Evolutionary conservation across 1,284 basidiomycete species (phyloP).

Genomic region (Fistulinella cinereoalba): DNA sequence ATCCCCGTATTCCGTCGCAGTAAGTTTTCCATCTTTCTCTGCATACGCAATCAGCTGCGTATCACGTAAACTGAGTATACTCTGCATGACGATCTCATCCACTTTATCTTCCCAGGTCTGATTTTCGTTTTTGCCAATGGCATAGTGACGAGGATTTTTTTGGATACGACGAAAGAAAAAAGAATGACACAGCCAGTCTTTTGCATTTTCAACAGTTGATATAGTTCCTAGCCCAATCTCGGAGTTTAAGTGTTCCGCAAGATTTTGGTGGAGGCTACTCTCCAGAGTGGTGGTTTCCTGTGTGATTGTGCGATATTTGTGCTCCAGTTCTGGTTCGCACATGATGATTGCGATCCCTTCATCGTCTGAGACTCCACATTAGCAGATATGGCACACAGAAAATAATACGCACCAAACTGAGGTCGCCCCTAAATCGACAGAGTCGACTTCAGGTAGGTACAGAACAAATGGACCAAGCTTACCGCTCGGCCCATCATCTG

Average conservation of each 20-base stretch:
- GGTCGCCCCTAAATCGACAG: conserved; percentile 72
- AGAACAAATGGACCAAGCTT: conserved; percentile 30
- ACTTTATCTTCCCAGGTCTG: conserved; percentile 69
- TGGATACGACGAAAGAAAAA: conserved; percentile 84
- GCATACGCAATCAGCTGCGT: conserved; percentile 55
- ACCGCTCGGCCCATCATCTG: conserved; percentile 86
- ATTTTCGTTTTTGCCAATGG: conserved; percentile 53
- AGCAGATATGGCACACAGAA: conserved; percentile 6
- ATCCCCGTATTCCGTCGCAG: conserved; percentile 72
- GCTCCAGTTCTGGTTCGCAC: conserved; percentile 71
- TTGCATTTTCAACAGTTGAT: conserved; percentile 61
- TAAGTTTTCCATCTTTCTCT: conserved; percentile 41
- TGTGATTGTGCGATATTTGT: conserved; percentile 65
- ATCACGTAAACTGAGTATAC: conserved; percentile 56
- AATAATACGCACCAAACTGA: conserved; percentile 70
- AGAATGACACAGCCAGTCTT: conserved; percentile 75
- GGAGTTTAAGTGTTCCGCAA: conserved; percentile 89
- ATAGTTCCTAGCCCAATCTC: conserved; percentile 88
- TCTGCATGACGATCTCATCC: conserved; percentile 68
- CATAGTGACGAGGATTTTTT: conserved; percentile 79
- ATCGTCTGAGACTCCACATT: conserved; percentile 50
- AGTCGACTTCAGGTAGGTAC: background rate
- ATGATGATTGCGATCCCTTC: conserved; percentile 78
- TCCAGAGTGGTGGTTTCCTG: conserved; percentile 75
- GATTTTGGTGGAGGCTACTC: conserved; percentile 78